phyloP scores from a whole-genome alignment of 352 stramenopile genomes.

The Globisporangium nagaii region DNA sequence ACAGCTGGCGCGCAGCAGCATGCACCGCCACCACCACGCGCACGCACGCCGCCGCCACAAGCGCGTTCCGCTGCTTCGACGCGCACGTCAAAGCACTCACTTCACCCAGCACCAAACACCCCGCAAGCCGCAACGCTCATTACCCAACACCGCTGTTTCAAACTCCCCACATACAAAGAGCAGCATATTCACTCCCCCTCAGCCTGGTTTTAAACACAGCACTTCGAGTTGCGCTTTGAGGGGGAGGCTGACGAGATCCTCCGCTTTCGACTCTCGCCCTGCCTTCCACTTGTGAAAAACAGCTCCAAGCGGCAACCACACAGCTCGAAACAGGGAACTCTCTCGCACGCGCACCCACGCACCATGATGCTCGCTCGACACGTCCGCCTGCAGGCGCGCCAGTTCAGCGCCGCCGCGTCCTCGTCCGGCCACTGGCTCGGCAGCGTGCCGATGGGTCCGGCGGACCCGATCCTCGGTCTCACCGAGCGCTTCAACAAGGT shows the following conservation, averaged over 20 bases:
- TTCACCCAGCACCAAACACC: not conserved
- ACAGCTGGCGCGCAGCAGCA: not conserved
- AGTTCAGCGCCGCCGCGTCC: conserved; percentile 37
- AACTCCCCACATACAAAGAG: not conserved
- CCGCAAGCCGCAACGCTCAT: not conserved
- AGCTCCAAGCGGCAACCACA: conserved; percentile 7
- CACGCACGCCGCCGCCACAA: conserved; percentile 1
- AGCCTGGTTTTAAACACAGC: not conserved
- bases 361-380: conserved; percentile 31
- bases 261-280: not conserved
- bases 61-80: conserved; percentile 6
- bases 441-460: conserved; percentile 91
- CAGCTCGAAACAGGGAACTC: not conserved
- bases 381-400: conserved; percentile 27
- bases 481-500: conserved; percentile 91
- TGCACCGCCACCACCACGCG: not conserved
- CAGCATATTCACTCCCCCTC: not conserved
- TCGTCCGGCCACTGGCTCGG: conserved; percentile 63
- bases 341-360: not conserved
- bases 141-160: not conserved
- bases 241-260: too few species aligned
- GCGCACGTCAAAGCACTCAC: not conserved
- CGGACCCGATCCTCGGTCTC: conserved; percentile 96
- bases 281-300: conserved; percentile 12
- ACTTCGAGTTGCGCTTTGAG: too few species aligned